Evolutionary conservation across 352 stramenopile genomes (phyloP), one percentile per base, ranked within the genome.

Genomic region (Globisporangium megalacanthum): DNA sequence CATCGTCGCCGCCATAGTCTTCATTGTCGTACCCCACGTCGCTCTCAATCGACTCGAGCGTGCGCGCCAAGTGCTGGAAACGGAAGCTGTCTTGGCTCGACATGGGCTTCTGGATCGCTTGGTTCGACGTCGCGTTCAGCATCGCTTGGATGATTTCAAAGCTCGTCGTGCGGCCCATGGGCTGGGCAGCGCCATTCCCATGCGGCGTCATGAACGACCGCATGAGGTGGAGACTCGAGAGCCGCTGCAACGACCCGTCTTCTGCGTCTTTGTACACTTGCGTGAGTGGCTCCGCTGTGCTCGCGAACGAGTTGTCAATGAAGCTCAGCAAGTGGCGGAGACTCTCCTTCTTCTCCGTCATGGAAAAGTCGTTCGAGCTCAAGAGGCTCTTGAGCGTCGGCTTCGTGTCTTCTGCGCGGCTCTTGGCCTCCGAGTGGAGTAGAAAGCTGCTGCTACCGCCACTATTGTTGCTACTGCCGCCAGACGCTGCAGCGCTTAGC

Each of bases 131-230:
- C 15, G 83, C 81, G 52, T 91, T 94, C 31, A 94, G 75, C 75
- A 94, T 94, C 29, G 81, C 82, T 64, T 94, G 83, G 50, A 94
- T 91, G 54, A 94, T 89, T 62, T 94, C 83, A 39, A 94, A 94
- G 58, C 83, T 94, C 37, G 83, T 94, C 0, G 83, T 94, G 36
- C 83, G 79, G 1, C 80, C 81, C 82, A 92, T 85, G 3, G 62
- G 58, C 45, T 66, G 63, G 3, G 19, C 41, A 49, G 15, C 54
- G 65, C 20, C 52, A 52, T 15, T n/a, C 13, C 13, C 22, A 52
- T 64, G 72, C 1, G 74, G 68, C 7, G 66, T 69, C 68, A 92
- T 79, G 61, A 94, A 94, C 52, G 64, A 89, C 6, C 79, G 69
- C 79, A 94, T 92, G 31, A 94, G 63, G 58, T 94, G 81, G 42